These are phyloP conservation scores for Cytospora piceicola DNA, from an alignment of 2,329 filamentous ascomycete species.

Conservation along the genomic window DNA sequence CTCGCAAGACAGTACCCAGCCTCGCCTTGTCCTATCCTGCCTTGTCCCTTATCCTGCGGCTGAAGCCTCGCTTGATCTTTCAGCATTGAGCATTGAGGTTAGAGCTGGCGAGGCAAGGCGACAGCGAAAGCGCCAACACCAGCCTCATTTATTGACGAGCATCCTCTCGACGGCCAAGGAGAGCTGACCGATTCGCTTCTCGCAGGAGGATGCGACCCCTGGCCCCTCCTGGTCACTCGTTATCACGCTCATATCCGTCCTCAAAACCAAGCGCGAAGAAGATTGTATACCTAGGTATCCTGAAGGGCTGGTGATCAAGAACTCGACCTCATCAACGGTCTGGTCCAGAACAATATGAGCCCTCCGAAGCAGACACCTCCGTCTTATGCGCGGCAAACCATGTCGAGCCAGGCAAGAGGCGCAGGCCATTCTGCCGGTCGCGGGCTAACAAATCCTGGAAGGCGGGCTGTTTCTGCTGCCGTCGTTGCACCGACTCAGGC, in stretches of 20 bases:
- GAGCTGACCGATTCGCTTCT: no score
- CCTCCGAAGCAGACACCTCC: not conserved
- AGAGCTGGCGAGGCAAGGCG: constrained; percentile 6
- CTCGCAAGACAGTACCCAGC: not conserved
- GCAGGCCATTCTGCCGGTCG: not conserved
- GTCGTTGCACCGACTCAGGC: constrained; percentile 8
- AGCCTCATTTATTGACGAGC: not conserved
- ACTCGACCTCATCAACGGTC: not conserved
- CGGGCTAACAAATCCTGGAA: not conserved
- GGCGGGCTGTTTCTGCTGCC: constrained; percentile 17
- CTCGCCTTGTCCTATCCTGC: not conserved
- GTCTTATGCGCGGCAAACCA: not conserved
- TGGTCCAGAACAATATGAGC: not conserved
- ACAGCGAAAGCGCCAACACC: not conserved
- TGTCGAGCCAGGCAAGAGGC: not conserved
- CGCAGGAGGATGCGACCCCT: not conserved
- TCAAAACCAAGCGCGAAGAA: not conserved
- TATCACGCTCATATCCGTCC: not conserved
- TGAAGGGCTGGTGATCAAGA: not conserved
- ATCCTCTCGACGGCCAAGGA: not conserved
- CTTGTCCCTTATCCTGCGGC: not conserved
- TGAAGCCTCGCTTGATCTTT: not conserved
- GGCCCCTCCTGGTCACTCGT: not conserved
- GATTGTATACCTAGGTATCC: not conserved
- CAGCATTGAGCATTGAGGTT: constrained; percentile 20